phyloP scores from a whole-genome alignment of 306 rosid species.

The Abrus pulchellus region DNA sequence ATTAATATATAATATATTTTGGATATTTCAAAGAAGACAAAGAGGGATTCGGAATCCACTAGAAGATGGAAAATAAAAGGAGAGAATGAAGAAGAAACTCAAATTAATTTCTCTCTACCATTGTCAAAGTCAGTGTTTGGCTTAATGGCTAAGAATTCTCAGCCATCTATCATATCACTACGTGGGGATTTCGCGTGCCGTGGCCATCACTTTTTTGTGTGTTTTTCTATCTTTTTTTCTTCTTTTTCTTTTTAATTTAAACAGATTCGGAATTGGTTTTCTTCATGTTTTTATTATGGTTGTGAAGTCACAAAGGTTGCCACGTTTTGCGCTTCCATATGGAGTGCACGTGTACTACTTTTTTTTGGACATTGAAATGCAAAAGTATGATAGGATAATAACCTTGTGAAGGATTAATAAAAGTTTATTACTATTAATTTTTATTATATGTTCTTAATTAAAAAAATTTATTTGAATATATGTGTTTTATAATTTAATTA shows the following conservation, averaged over 20 bases:
- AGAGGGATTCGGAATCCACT: constrained; percentile 33
- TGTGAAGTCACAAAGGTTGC: constrained; percentile 38
- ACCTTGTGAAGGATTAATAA: background rate
- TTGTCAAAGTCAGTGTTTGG: constrained; percentile 45
- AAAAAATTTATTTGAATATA: too few species aligned
- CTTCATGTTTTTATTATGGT: background rate
- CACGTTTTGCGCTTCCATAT: constrained; percentile 44
- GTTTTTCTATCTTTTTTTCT: background rate
- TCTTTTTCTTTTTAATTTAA: background rate
- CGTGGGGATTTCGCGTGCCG: constrained; percentile 41
- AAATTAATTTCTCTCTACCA: background rate
- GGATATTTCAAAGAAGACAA: constrained; percentile 45
- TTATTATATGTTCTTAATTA: too few species aligned
- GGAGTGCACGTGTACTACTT: constrained; percentile 52
- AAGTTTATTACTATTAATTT: too few species aligned
- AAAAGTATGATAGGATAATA: constrained; percentile 20
- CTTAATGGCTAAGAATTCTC: constrained; percentile 53
- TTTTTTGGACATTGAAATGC: constrained; percentile 29
- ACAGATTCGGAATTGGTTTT: background rate
- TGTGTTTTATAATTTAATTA: too few species aligned
- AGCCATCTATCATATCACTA: constrained; percentile 15
- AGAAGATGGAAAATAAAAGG: constrained; percentile 5
- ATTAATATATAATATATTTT: background rate
- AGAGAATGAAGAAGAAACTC: background rate
- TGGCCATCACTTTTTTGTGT: background rate